A percentile compares a stretch with the other conserved stretches of the same genome.
Evolutionary conservation across 305 asterid genomes (phyloP).

Genomic region (Fraxinus nigra): DNA sequence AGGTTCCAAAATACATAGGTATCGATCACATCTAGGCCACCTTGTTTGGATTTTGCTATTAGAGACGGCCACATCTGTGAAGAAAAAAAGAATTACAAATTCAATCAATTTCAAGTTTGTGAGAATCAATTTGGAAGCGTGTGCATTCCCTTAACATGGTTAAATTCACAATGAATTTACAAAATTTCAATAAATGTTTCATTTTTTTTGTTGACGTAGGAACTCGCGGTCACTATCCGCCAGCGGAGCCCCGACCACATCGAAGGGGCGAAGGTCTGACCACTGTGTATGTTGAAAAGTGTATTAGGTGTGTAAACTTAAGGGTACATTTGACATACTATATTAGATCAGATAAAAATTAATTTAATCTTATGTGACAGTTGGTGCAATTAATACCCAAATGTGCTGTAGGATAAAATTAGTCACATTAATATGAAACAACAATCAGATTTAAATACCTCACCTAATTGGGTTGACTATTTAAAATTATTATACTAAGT

Average conservation of each 20-base stretch:
- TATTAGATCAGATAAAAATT: not conserved
- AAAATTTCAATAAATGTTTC: not conserved
- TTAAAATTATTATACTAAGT: not conserved
- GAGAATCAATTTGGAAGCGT: not conserved
- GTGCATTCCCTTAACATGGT: not conserved
- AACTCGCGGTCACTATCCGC: no score
- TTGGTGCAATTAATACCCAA: not conserved
- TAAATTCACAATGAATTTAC: not conserved
- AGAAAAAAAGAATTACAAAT: not conserved
- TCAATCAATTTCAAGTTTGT: not conserved
- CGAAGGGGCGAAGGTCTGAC: no score
- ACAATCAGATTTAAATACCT: not conserved
- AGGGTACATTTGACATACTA: not conserved
- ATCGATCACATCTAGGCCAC: constrained; percentile 71
- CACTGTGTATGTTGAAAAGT: not conserved
- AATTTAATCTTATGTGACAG: not conserved
- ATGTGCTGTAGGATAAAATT: not conserved
- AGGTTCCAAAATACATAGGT: constrained; percentile 89
- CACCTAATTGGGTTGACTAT: not conserved
- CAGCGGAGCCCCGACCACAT: no score
- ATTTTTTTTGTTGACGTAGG: no score
- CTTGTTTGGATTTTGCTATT: constrained; percentile 66
- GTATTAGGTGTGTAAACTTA: not conserved
- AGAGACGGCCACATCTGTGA: constrained; percentile 81
- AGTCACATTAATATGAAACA: not conserved